These are phyloP conservation scores for Stevia rebaudiana DNA, from an alignment of 140 eudicot genomes.

Conservation along the genomic window DNA sequence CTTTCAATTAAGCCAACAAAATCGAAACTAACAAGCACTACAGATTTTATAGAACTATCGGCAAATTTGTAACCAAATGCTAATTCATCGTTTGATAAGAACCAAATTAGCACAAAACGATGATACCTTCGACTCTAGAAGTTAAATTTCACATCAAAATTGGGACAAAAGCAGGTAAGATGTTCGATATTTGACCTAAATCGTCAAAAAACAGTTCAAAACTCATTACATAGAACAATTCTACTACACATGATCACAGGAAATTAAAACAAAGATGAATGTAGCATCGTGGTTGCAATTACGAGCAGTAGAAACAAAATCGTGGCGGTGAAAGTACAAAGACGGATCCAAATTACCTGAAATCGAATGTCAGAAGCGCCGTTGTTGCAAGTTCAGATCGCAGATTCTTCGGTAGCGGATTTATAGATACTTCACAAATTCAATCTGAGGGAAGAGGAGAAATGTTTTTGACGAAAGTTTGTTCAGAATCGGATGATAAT, in stretches of 20 bases:
- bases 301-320: slow-evolving; percentile 3
- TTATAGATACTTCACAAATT: background rate
- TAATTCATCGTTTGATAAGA: background rate
- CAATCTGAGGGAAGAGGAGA: background rate
- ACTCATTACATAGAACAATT: background rate
- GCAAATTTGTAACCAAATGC: background rate
- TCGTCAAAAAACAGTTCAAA: background rate
- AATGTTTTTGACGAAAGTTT: slow-evolving; percentile 6
- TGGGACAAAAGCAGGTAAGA: slow-evolving; percentile 4
- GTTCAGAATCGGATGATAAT: background rate
- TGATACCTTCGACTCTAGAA: background rate
- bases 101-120: background rate
- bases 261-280: background rate
- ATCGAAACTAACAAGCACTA: background rate
- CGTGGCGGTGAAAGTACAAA: background rate
- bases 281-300: slow-evolving; percentile 10
- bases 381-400: background rate
- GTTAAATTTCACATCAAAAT: background rate
- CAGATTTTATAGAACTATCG: background rate
- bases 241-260: background rate
- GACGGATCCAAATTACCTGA: slow-evolving; percentile 20
- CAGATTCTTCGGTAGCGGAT: background rate
- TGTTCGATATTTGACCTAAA: slow-evolving; percentile 12
- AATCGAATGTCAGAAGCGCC: slow-evolving; percentile 12
- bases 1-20: slow-evolving; percentile 4